Conservation (phyloP, 441 rosid species). For the Corymbia calophylla region DNA sequence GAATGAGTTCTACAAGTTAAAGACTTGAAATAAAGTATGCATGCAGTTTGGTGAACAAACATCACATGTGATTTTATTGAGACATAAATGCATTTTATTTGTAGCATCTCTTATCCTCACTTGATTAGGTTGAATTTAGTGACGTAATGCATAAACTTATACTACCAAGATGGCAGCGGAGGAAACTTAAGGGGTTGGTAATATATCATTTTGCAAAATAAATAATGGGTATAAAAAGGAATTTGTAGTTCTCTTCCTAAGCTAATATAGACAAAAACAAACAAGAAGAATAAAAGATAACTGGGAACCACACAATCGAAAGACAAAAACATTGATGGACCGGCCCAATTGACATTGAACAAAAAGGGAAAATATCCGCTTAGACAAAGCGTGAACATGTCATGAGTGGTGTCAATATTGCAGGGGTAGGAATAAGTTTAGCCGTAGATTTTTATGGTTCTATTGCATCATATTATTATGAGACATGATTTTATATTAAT, state of each 20-base stretch:
- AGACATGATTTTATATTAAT: no score
- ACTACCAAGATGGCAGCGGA: background rate
- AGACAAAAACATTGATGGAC: background rate
- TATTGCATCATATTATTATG: no score
- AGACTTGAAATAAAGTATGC: background rate
- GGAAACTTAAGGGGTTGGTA: background rate
- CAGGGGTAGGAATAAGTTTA: no score
- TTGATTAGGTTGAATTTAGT: background rate
- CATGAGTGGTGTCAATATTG: background rate
- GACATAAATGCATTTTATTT: background rate
- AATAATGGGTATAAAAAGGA: background rate
- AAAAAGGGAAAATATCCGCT: background rate
- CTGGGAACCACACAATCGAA: background rate
- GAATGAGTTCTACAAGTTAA: background rate
- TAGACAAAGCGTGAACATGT: background rate
- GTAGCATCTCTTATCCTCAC: background rate
- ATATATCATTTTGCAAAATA: background rate
- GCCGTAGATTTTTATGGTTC: fast-evolving
- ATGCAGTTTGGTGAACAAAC: background rate
- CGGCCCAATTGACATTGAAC: background rate
- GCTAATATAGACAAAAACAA: background rate
- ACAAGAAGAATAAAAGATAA: background rate
- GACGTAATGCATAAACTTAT: background rate
- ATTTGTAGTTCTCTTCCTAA: fast-evolving
- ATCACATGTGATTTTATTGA: background rate